phyloP scores from a whole-genome alignment of 441 rosid genomes.

The Cnidoscolus chayamansa region DNA sequence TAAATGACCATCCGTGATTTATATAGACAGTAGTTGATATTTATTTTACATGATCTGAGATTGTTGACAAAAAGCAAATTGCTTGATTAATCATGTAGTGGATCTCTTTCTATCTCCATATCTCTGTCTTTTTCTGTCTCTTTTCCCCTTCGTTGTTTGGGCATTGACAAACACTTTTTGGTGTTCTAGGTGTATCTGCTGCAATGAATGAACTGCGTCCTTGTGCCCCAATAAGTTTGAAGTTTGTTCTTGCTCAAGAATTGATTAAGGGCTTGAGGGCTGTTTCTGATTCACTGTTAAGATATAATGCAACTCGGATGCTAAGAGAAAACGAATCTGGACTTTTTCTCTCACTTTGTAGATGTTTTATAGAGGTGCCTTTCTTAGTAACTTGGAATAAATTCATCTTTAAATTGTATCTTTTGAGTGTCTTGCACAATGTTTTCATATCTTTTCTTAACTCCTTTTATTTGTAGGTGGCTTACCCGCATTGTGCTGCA shows the following conservation, averaged over 20 bases:
- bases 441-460: not conserved
- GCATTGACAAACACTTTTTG: conserved; percentile 15
- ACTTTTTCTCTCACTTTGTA: conserved; percentile 85
- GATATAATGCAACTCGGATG: conserved; percentile 87
- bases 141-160: not conserved
- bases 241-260: conserved; percentile 70
- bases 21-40: not conserved
- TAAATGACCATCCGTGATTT: not conserved
- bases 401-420: not conserved
- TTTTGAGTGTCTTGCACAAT: not conserved
- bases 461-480: conserved; percentile 45
- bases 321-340: conserved; percentile 82
- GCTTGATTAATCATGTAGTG: too few relatives aligned
- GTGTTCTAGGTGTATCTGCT: conserved; percentile 73
- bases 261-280: conserved; percentile 72
- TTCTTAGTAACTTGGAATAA: conserved; percentile 10
- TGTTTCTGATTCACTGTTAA: conserved; percentile 70
- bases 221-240: conserved; percentile 83
- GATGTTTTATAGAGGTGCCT: conserved; percentile 74
- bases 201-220: conserved; percentile 92
- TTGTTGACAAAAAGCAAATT: not conserved
- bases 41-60: not conserved
- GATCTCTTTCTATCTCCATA: too few relatives aligned
- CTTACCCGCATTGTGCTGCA: conserved; percentile 72
- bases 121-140: too few relatives aligned